Evolutionary conservation across 257 asterid species (phyloP), one percentile per base, ranked within the genome.

Genomic region (Penstemon barbatus): DNA sequence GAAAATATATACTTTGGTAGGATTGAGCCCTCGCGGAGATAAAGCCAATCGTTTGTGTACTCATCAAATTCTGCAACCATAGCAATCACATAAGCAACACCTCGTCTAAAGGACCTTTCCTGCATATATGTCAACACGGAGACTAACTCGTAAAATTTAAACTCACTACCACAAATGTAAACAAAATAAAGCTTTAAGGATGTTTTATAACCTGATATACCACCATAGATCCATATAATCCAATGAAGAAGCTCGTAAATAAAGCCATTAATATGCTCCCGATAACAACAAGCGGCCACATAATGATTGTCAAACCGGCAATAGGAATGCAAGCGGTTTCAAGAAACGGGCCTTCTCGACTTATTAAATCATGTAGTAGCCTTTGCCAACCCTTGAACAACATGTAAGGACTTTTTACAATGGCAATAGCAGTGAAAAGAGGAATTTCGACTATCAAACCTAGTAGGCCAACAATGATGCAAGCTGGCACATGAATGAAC

Each of bases 1-100:
- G 25, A 9, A 54, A 56, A 63, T 37, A 65, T 15, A 52, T 92
- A 92, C 97, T 86, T 93, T 64, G 98, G 98, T 71, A 93, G 89
- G 25, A 93, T 75, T 39, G 97, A 85, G 63, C 98, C 97, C 76
- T 90, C 95, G 4, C 96, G 89, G 61, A 92, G 98, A 68, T 92
- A 92, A 69, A 92, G 97, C 96, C 89, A 90, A 75, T 92, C 98
- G 12, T 92, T 92, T 38, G 98, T 92, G 58, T 92, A 92, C 87
- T 92, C 98, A 41, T 92, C 98, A 49, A 92, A 92, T 69, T 90
- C 98, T 0, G 96, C 98, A 60, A 90, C 93, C 98, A 92, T 92
- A 13, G 98, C 97, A 51, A 92, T 71, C 70, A 86, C 87, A 56
- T 79, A 92, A 33, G 97, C 95, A 45, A 82, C 65, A 55, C 98